These are phyloP conservation scores for Amaranthus palmeri DNA, from an alignment of 148 eudicot genomes.

Conservation along the genomic window DNA sequence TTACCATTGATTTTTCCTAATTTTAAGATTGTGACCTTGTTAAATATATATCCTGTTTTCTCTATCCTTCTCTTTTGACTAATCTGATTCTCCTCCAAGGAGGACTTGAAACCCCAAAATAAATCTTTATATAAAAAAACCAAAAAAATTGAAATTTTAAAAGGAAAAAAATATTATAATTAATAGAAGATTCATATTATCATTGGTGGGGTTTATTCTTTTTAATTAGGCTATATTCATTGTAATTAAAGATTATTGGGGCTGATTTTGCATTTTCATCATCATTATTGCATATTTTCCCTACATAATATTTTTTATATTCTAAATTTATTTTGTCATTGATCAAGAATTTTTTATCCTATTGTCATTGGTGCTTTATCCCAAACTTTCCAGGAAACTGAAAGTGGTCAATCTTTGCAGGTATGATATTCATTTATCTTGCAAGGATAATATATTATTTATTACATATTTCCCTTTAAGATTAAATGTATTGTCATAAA, in stretches of 20 bases:
- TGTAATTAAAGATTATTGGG: background rate
- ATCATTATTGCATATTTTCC: background rate
- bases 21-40: slow-evolving; percentile 21
- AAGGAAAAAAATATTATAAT: background rate
- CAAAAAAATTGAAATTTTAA: slow-evolving; percentile 18
- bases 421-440: slow-evolving; percentile 9
- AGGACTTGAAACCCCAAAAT: slow-evolving; percentile 4
- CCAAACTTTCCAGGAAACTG: slow-evolving; percentile 9
- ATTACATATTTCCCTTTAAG: no score
- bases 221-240: slow-evolving; percentile 21
- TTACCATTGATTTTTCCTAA: slow-evolving; percentile 16
- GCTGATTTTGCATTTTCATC: background rate
- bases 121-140: slow-evolving; percentile 6
- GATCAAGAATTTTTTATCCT: background rate
- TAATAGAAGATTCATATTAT: slow-evolving; percentile 11
- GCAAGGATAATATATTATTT: background rate
- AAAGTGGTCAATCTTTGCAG: slow-evolving; percentile 7
- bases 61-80: slow-evolving; percentile 28
- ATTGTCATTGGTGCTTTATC: background rate
- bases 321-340: background rate
- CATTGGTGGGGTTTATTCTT: slow-evolving; percentile 24
- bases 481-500: slow-evolving; percentile 4
- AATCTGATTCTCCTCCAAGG: slow-evolving; percentile 23
- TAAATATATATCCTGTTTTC: slow-evolving; percentile 11
- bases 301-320: background rate